Base-by-base conservation (phyloP, 805 yeast species). In the Yamadazyma philogaea region DNA sequence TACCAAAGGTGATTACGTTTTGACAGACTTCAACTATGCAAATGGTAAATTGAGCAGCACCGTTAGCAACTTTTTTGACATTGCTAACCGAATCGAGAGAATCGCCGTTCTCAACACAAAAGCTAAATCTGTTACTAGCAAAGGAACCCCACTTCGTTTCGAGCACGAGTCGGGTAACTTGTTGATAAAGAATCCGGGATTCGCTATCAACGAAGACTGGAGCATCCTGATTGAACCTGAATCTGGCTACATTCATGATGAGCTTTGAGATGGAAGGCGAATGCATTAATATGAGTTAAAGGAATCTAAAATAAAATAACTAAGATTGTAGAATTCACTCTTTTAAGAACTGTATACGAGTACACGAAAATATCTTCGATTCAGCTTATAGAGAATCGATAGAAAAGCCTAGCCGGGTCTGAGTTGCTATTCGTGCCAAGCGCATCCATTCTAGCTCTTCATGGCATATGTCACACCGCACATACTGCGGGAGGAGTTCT, bases 151-250 rank as follows among this genome's bases (percentile, higher is more conserved):
- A 8, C 14, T 43, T 7, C 17, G 26, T 6, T 37, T 37, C 27
- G 52, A 44, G 7, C 30, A 54, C 12, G 30, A 42, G 33, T 42
- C 42, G 3, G 49, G 50, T 19, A 47, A 50, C 31, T 27, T 46
- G 19, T 47, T 63, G 4, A 68, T 84, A 24, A 66, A 75, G 45
- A 74, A 77, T 45, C 85, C 88, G 21, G 50, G 51, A 10, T 64
- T 82, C n/a, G 43, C 55, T 3, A 57, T 82, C 37, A 68, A 66
- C 46, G 42, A 60, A 17, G 61, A 63, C 16, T 83, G 87, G 87
- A 54, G 56, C 15, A 63, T 77, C n/a, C 15, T 35, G n/a, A 34
- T 58, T 15, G 37, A 24, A 12, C 37, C 34, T 10, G 43, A 44
- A 12, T 38, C 34, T 10, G 43, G 43, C 10, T 27, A 30, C 4